Base-by-base conservation (phyloP, 139 green algal genomes). In the Volvox reticuliferus region DNA sequence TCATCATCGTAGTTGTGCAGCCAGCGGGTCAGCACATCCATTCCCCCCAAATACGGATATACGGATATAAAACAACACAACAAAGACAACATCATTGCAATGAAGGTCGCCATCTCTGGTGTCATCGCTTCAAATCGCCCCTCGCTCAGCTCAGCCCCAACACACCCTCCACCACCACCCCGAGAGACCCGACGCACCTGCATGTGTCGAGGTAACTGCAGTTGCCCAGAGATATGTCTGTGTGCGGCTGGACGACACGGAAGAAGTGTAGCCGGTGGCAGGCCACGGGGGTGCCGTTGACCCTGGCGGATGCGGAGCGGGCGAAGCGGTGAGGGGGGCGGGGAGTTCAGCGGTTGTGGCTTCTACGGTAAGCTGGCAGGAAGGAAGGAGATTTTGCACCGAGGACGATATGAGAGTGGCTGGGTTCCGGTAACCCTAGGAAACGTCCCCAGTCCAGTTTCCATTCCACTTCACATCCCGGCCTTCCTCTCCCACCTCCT, bases 151-250 rank as follows among this genome's bases (percentile, higher is more conserved):
- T 55, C 44, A 55, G 44, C 9, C 44, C 9, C 5, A 9, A 55
- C 22, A 28, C 67, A 12, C 67, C 67, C 24, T 28, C 24, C 67
- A 26, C 67, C 67, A 32, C 9, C 67, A 5, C 24, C n/a, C n/a
- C n/a, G n/a, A n/a, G n/a, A n/a, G n/a, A 12, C 22, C 22, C 30
- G 30, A 14, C 86, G 0, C 75, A 91, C 68, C 95, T 95, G 91
- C 97, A 98, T 12, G 96, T 98, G 94, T 98, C 95, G 50, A 98
- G 94, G 94, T 97, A 98, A 75, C 94, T 97, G 94, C 97, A 98
- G 94, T 98, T 98, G 79, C 97, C 97, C 81, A 97, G 91, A 30
- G 82, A 94, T 26, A 94, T 62, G 88, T 98, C 96, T 12, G 97
- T 98, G 93, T 95, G 96, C 1, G 93, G 88, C 67, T 94, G 93